Conservation (phyloP, 108 stramenopile species). For the Poteriospumella lacustris region DNA sequence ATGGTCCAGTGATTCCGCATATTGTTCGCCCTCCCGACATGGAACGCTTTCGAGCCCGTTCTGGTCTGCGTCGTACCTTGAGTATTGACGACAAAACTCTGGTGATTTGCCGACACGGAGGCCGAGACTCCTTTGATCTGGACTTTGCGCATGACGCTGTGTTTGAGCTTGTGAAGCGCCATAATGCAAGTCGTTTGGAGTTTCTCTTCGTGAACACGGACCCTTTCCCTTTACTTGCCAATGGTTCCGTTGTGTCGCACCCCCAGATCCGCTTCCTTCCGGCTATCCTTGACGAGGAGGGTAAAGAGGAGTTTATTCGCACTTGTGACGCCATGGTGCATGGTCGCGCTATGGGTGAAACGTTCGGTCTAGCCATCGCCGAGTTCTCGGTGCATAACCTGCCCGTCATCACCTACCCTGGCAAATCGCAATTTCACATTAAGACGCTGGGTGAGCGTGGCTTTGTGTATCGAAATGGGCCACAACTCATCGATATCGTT, state of each 20-base stretch:
- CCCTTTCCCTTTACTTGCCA: no score
- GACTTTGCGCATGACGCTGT: neutral
- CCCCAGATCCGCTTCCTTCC: no score
- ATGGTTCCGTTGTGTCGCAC: no score
- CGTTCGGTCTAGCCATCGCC: neutral
- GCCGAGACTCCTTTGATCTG: neutral
- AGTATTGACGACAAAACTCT: neutral
- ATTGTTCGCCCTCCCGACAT: neutral
- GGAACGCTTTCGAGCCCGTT: no score
- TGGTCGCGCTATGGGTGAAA: neutral
- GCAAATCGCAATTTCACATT: neutral
- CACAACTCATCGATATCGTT: no score
- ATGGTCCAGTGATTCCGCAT: neutral
- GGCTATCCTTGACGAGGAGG: neutral
- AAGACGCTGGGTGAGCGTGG: neutral
- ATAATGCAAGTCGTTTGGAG: no score
- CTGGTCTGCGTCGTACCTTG: neutral
- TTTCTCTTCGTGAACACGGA: neutral
- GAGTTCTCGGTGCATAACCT: neutral
- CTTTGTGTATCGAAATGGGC: no score
- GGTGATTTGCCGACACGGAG: neutral
- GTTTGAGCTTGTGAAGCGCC: neutral
- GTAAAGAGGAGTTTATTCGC: neutral
- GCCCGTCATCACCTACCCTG: neutral
- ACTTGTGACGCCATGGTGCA: constrained; percentile 4